phyloP scores from a whole-genome alignment of 305 asterid species.

The Fraxinus greggii region DNA sequence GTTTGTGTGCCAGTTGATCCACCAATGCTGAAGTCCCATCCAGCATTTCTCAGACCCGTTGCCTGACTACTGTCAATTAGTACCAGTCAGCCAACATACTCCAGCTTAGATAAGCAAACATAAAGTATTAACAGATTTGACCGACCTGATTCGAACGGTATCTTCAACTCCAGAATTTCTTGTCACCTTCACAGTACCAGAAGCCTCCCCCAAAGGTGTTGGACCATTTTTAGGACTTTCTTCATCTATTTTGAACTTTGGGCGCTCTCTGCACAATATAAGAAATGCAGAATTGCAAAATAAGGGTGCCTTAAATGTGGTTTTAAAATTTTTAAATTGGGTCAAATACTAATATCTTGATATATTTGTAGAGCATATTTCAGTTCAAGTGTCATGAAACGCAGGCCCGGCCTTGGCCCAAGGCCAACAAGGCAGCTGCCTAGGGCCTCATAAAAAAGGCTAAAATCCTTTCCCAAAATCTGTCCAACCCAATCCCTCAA shows the following conservation, averaged over 20 bases:
- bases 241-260: conserved; percentile 67
- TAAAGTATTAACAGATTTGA: conserved; percentile 30
- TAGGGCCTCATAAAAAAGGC: too few relatives aligned
- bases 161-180: conserved; percentile 57
- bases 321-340: conserved; percentile 9
- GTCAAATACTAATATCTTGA: conserved; percentile 18
- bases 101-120: conserved; percentile 12
- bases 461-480: too few relatives aligned
- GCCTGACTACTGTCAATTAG: conserved; percentile 59
- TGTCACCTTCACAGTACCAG: conserved; percentile 72
- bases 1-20: conserved; percentile 72
- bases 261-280: conserved; percentile 59
- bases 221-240: conserved; percentile 55
- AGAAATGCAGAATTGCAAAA: conserved; percentile 16
- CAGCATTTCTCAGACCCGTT: conserved; percentile 57
- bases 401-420: too few relatives aligned
- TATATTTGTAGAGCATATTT: conserved; percentile 19
- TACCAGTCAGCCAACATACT: conserved; percentile 32
- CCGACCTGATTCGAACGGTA: conserved; percentile 58
- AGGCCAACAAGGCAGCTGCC: too few relatives aligned
- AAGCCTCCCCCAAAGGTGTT: conserved; percentile 61
- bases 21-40: conserved; percentile 95
- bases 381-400: neutral
- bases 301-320: neutral
- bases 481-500: too few relatives aligned